Conservation (phyloP, 140 eudicot genomes). For the Anethum foeniculum region DNA sequence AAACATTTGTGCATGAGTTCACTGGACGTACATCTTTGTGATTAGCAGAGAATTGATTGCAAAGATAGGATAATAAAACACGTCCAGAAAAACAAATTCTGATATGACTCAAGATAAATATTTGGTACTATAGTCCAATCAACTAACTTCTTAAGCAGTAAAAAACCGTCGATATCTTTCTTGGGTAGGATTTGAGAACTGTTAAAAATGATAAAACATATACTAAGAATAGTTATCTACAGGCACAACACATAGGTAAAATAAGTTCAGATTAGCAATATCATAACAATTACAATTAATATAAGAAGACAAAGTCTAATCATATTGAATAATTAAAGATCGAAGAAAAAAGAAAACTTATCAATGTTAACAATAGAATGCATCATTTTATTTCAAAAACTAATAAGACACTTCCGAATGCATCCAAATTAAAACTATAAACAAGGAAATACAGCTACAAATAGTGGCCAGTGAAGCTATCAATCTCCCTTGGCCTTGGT, state of each 20-base stretch:
- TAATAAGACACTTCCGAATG: background rate
- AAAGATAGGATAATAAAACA: background rate
- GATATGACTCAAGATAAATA: background rate
- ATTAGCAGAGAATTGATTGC: background rate
- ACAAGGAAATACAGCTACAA: background rate
- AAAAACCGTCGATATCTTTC: background rate
- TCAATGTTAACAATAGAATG: background rate
- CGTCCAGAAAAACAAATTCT: background rate
- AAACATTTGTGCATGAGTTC: constrained; percentile 1
- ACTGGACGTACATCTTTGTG: background rate
- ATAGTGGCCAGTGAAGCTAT: background rate
- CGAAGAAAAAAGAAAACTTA: background rate
- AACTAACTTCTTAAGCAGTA: background rate
- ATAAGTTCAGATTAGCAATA: background rate
- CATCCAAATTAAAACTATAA: background rate
- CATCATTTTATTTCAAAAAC: background rate
- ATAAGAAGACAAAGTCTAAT: background rate
- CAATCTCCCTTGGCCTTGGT: background rate
- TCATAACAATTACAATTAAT: background rate
- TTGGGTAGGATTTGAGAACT: background rate
- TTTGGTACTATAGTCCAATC: no score
- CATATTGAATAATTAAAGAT: background rate
- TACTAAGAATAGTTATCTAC: background rate
- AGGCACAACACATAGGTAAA: background rate
- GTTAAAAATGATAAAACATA: background rate